Percentiles rank a stretch among this genome's conserved stretches.
Evolutionary conservation across 2,329 filamentous ascomycete species (phyloP).

Genomic region (Fusarium secorum): DNA sequence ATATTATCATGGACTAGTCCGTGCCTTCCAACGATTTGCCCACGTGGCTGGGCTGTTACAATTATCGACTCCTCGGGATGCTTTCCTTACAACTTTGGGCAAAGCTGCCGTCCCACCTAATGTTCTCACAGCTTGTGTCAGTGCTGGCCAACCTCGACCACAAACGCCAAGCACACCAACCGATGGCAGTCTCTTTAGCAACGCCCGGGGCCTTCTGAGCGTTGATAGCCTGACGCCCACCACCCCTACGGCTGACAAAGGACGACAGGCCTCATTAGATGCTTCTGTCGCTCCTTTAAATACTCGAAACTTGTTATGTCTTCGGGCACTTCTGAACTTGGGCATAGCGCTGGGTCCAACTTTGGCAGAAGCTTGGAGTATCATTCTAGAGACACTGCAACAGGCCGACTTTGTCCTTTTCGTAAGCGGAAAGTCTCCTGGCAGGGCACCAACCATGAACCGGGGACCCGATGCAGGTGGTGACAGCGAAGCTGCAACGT

Average conservation of each 20-base stretch:
- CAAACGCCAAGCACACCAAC: conserved; percentile 54
- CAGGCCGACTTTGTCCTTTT: conserved; percentile 90
- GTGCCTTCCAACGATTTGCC: conserved; percentile 93
- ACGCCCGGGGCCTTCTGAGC: conserved; percentile 75
- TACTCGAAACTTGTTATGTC: conserved; percentile 87
- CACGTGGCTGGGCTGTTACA: conserved; percentile 92
- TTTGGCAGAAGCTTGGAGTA: conserved; percentile 84
- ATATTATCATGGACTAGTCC: conserved; percentile 90
- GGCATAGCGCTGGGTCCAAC: conserved; percentile 94
- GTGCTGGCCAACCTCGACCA: conserved; percentile 55
- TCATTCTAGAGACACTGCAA: conserved; percentile 89
- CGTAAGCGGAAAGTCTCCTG: conserved; percentile 64
- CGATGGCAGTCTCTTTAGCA: conserved; percentile 70
- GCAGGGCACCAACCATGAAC: conserved; percentile 58
- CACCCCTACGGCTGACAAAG: conserved; percentile 64
- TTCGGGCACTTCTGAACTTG: conserved; percentile 90
- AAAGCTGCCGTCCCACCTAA: conserved; percentile 93
- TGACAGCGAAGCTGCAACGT: conserved; percentile 59
- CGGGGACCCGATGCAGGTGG: conserved; percentile 56
- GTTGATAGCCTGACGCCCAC: conserved; percentile 73
- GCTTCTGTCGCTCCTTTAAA: conserved; percentile 67
- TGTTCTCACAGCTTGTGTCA: conserved; percentile 68
- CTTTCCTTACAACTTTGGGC: conserved; percentile 90
- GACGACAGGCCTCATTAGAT: conserved; percentile 68
- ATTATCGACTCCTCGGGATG: conserved; percentile 86